Evolutionary conservation across 2,329 filamentous ascomycete genomes (phyloP).

Genomic region (Phialophora macrospora): DNA sequence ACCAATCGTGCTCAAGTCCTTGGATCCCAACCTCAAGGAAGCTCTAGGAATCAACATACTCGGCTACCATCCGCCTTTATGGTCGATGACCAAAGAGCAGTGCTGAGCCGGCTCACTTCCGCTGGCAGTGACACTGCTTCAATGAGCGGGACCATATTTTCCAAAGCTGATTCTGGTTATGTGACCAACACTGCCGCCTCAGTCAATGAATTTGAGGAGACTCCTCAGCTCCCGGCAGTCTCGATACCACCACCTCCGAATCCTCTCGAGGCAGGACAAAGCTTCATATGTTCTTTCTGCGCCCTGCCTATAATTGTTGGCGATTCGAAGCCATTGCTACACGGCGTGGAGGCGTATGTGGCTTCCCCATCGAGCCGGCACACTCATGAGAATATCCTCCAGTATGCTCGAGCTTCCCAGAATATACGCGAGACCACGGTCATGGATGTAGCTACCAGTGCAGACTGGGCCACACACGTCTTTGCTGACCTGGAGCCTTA

Average conservation of each 20-base stretch:
- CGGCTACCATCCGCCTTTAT: not conserved
- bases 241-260: not conserved
- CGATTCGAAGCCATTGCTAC: not conserved
- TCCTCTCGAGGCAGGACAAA: not conserved
- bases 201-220: not conserved
- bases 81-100: not conserved
- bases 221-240: not conserved
- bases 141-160: not conserved
- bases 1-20: not conserved
- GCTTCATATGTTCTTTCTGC: slow-evolving; percentile 3
- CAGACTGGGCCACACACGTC: slow-evolving; percentile 1
- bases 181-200: not conserved
- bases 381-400: not conserved
- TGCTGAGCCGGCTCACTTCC: not conserved
- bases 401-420: not conserved
- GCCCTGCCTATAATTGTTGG: not conserved
- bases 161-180: not conserved
- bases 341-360: not conserved
- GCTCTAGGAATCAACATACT: not conserved
- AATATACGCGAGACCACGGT: not conserved
- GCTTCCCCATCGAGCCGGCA: not conserved
- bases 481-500: slow-evolving; percentile 12
- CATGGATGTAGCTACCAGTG: not conserved
- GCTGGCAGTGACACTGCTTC: not conserved
- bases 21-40: not conserved